These are phyloP conservation scores for Aspergillus clavatus DNA, from an alignment of 2,329 filamentous ascomycete species.

Conservation along the genomic window DNA sequence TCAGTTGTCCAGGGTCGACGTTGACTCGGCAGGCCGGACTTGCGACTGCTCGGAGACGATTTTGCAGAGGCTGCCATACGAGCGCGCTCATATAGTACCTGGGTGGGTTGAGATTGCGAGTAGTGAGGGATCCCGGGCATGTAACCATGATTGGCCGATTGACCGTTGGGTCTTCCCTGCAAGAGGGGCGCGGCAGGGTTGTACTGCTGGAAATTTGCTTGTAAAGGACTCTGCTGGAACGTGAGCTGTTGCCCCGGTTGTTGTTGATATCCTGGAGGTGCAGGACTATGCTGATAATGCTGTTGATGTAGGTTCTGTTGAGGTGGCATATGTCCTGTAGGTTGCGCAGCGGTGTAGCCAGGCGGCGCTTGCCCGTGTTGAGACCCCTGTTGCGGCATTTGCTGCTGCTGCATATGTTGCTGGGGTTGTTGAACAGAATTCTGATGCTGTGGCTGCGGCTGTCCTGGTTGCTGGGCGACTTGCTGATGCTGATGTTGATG, in stretches of 20 bases:
- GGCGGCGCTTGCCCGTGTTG: conserved; percentile 33
- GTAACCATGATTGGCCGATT: conserved; percentile 39
- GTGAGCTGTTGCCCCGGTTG: conserved; percentile 27
- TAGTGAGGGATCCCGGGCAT: conserved; percentile 45
- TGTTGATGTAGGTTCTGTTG: conserved; percentile 23
- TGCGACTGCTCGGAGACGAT: conserved; percentile 49
- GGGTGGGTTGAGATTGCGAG: conserved; percentile 48
- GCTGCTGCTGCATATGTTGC: conserved; percentile 17
- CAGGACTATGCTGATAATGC: conserved; percentile 33
- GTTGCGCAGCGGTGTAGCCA: conserved; percentile 32
- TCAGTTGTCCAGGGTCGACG: conserved; percentile 82
- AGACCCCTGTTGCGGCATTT: conserved; percentile 16
- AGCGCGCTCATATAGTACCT: conserved; percentile 55
- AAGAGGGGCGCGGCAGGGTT: conserved; percentile 30
- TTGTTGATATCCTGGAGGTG: conserved; percentile 34
- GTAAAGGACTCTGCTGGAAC: conserved; percentile 39
- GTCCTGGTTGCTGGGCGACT: conserved; percentile 17
- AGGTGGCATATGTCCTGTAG: conserved; percentile 19
- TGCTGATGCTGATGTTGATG: conserved; percentile 28
- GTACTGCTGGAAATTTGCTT: conserved; percentile 41
- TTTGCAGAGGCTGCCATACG: conserved; percentile 53
- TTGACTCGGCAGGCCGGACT: conserved; percentile 51
- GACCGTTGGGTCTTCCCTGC: conserved; percentile 29
- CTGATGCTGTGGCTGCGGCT: too few species aligned
- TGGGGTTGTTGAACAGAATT: too few species aligned